Base-by-base conservation (phyloP, 75 land plant species). In the Selaginella moellendorffii region DNA sequence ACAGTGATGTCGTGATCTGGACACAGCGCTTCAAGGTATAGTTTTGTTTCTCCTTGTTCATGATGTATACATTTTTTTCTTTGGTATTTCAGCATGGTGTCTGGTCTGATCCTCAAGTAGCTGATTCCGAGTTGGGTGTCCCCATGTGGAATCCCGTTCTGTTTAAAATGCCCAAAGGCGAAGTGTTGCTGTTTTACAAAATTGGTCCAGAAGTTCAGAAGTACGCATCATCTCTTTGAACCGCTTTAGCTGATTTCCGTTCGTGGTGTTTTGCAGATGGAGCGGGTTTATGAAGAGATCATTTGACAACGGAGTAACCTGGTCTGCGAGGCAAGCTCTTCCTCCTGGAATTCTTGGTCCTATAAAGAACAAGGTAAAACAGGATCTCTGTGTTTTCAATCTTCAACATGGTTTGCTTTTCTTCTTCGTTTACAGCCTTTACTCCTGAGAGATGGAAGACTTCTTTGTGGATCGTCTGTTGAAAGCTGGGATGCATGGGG, bases 401-500 rank as follows among this genome's bases (percentile, higher is more conserved):
- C n/a, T n/a, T n/a, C n/a, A n/a, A n/a, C n/a, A n/a, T n/a, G n/a
- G n/a, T n/a, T n/a, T n/a, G n/a, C n/a, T n/a, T n/a, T n/a, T n/a
- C n/a, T n/a, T n/a, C n/a, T n/a, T 46, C 25, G 17, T 71, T 36
- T 52, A 25, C 86, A 92, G 97, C 97, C 97, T 28, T 62, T 88
- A 17, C 69, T 92, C 67, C 68, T 85, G 28, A 81, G 81, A 26
- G 81, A 85, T 83, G 97, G 95, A 9, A 29, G 66, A 23, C 74
- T 92, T 59, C 71, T 92, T 12, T 92, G 97, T 78, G 97, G 97
- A 51, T 88, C 95, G n/a, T 92, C 97, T n/a, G 85, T 85, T 1
- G 97, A 92, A 68, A 92, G 97, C 72, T 92, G 88, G 88, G 85
- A 83, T 56, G 81, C 97, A 10, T 92, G 97, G 97, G 97, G 97